A percentile compares a stretch with the other conserved stretches of the same genome.
Evolutionary conservation across 805 yeast species (phyloP).

Genomic region (Lachancea lanzarotensis): DNA sequence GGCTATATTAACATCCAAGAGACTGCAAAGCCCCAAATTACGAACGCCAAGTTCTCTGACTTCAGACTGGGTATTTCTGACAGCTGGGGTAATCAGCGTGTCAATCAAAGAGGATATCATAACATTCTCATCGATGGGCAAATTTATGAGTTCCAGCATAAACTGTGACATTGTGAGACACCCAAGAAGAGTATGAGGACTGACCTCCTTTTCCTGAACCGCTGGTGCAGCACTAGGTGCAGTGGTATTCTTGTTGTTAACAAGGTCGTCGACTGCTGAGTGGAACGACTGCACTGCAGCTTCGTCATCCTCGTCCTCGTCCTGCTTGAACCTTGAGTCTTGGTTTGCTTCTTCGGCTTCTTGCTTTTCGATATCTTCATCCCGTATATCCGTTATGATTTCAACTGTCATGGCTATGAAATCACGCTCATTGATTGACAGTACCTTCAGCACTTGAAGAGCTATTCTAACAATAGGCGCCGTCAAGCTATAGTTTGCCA

Average conservation of each 20-base stretch:
- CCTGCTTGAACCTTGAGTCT: conserved; percentile 15
- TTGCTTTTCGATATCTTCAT: conserved; percentile 44
- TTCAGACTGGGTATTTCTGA: conserved; percentile 48
- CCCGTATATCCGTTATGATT: conserved; percentile 77
- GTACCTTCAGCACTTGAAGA: conserved; percentile 57
- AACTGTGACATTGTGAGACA: conserved; percentile 65
- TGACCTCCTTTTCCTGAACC: conserved; percentile 29
- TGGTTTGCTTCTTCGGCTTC: conserved; percentile 22
- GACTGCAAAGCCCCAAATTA: conserved; percentile 74
- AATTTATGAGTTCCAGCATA: conserved; percentile 60
- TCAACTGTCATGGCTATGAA: conserved; percentile 81
- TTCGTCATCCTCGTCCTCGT: conserved; percentile 26
- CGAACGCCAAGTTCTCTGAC: conserved; percentile 61
- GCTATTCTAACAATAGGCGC: conserved; percentile 50
- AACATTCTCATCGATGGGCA: conserved; percentile 57
- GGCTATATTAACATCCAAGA: conserved; percentile 63
- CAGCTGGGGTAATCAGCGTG: conserved; percentile 73
- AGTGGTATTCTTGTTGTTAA: conserved; percentile 20
- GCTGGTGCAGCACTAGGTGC: conserved; percentile 17
- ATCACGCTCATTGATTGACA: conserved; percentile 76
- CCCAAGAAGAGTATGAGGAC: conserved; percentile 44
- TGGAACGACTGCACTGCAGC: conserved; percentile 41
- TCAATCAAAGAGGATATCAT: conserved; percentile 65
- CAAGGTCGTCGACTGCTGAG: conserved; percentile 39
- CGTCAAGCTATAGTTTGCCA: conserved; percentile 50